A percentile compares a stretch with the other conserved stretches of the same genome.
phyloP scores from a whole-genome alignment of 2,329 filamentous ascomycete genomes.

The Colletotrichum sidae region DNA sequence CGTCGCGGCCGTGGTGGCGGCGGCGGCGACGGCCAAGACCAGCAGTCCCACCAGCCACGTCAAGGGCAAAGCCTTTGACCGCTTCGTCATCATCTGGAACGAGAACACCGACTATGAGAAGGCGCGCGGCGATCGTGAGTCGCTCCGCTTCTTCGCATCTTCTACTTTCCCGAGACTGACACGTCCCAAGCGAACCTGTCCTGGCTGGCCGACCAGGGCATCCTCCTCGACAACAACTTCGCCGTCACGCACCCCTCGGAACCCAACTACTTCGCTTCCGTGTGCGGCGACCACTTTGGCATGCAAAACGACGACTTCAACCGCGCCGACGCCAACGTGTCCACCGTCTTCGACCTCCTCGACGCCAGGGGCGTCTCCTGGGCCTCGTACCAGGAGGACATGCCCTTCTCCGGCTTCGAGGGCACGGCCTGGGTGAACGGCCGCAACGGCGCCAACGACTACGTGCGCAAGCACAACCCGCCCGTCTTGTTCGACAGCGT shows the following conservation, averaged over 20 bases:
- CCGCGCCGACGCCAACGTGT: constrained; percentile 69
- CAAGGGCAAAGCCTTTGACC: constrained; percentile 76
- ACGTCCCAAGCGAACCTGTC: too few relatives aligned
- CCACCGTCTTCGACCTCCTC: constrained; percentile 76
- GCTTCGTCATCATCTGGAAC: constrained; percentile 79
- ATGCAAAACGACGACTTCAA: constrained; percentile 72
- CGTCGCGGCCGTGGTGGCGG: too few relatives aligned
- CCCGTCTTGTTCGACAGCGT: constrained; percentile 75
- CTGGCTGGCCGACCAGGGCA: too few relatives aligned
- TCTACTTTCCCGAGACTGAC: too few relatives aligned
- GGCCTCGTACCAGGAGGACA: constrained; percentile 81
- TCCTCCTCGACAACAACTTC: not conserved
- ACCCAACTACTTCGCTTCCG: constrained; percentile 75
- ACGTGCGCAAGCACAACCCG: constrained; percentile 86
- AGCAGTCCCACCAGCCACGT: too few relatives aligned
- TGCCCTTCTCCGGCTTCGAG: constrained; percentile 80
- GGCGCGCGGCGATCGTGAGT: constrained; percentile 48
- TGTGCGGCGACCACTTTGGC: constrained; percentile 73
- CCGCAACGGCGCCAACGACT: constrained; percentile 75
- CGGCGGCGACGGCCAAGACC: too few relatives aligned
- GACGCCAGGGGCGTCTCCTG: constrained; percentile 74
- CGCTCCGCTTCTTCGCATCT: too few relatives aligned
- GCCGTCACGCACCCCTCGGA: constrained; percentile 74
- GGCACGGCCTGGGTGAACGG: constrained; percentile 74
- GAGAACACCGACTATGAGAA: constrained; percentile 80